Percentiles rank a stretch among this genome's conserved stretches.
Conservation (phyloP, 1,284 basidiomycete genomes). For the Omphalotus olearius region DNA sequence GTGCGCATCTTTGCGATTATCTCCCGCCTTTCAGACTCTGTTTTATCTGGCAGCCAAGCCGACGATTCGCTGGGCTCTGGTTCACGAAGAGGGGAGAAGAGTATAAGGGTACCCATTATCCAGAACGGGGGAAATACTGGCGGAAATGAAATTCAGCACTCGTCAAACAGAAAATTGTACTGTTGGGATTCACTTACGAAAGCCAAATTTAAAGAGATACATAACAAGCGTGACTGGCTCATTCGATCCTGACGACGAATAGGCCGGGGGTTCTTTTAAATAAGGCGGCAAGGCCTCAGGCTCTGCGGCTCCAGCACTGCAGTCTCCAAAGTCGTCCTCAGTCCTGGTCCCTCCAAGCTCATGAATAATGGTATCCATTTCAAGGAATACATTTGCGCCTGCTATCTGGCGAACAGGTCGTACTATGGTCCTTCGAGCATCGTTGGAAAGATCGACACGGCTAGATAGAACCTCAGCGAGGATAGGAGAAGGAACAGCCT, state of each 20-base stretch:
- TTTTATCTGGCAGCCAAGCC: conserved; percentile 34
- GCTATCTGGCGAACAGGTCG: too few relatives aligned
- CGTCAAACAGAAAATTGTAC: background rate
- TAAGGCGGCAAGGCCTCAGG: conserved; percentile 14
- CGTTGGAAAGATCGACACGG: too few relatives aligned
- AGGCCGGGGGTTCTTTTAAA: conserved; percentile 14
- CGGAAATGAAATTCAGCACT: background rate
- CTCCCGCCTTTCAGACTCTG: conserved; percentile 27
- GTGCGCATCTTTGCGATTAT: conserved; percentile 27
- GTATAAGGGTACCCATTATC: conserved; percentile 42
- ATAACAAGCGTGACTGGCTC: conserved; percentile 38
- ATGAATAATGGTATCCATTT: too few relatives aligned
- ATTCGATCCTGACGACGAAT: conserved; percentile 9
- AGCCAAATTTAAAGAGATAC: conserved; percentile 41
- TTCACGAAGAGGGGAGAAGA: conserved; percentile 34
- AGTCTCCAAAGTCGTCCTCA: too few relatives aligned
- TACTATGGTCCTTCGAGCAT: too few relatives aligned
- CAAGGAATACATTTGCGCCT: too few relatives aligned
- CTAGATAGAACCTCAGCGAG: too few relatives aligned
- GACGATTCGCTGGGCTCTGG: conserved; percentile 21
- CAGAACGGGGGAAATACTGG: conserved; percentile 48
- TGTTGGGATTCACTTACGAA: conserved; percentile 26
- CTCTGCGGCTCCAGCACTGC: background rate
- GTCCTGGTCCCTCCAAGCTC: too few relatives aligned
- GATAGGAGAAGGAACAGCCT: too few relatives aligned